Evolutionary conservation across 176 grass and related monocot species (phyloP).

Genomic region (Hordeum marinum): DNA sequence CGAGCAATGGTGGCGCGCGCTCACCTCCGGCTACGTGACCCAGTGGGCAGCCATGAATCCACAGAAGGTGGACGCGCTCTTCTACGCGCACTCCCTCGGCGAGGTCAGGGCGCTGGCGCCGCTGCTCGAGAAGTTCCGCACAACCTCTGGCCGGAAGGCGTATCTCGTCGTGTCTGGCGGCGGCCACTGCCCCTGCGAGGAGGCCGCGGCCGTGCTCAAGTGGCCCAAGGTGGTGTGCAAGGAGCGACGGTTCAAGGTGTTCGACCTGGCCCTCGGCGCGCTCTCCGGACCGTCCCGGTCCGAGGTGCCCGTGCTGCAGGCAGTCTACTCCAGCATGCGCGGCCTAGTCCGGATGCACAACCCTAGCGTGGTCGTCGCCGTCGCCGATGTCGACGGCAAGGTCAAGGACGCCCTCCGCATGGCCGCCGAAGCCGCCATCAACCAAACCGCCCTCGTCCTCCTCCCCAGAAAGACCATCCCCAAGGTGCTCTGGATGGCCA

Average conservation of each 20-base stretch:
- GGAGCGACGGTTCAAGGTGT: constrained; percentile 93
- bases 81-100: constrained; percentile 76
- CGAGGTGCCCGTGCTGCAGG: constrained; percentile 72
- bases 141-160: constrained; percentile 46
- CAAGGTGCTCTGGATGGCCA: constrained; percentile 94
- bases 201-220: constrained; percentile 58
- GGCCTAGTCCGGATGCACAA: constrained; percentile 75
- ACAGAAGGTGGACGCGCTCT: constrained; percentile 88
- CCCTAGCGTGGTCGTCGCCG: constrained; percentile 67
- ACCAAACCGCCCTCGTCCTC: constrained; percentile 75
- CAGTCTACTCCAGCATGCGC: constrained; percentile 79
- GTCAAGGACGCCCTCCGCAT: constrained; percentile 85
- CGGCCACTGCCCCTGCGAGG: constrained; percentile 65
- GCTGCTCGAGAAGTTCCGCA: constrained; percentile 72
- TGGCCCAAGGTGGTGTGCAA: constrained; percentile 90
- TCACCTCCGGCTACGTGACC: constrained; percentile 86
- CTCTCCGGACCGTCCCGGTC: constrained; percentile 63
- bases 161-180: constrained; percentile 84
- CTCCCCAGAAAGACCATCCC: constrained; percentile 47
- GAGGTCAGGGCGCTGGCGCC: constrained; percentile 74
- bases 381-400: constrained; percentile 43
- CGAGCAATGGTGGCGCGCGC: constrained; percentile 95
- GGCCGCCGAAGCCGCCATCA: constrained; percentile 41
- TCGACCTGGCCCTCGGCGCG: constrained; percentile 72
- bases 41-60: constrained; percentile 96